phyloP scores from a whole-genome alignment of 208 protist species.

The Trypanosoma grayi region DNA sequence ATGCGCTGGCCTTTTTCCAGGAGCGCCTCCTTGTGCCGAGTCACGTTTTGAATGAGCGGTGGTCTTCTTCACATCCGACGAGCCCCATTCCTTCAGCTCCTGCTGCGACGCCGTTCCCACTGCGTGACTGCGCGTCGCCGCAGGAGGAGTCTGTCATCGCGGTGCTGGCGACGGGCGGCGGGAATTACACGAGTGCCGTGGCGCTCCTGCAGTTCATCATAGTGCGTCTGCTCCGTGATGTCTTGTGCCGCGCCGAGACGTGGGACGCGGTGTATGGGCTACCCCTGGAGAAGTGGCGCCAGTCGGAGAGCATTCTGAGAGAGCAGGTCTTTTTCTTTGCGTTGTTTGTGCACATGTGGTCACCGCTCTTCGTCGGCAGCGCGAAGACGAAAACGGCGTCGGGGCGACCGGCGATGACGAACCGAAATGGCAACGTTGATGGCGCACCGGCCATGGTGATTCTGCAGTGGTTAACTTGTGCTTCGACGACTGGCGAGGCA shows the following conservation, averaged over 20 bases:
- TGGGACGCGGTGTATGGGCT: conserved; percentile 68
- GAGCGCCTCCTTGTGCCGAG: conserved; percentile 71
- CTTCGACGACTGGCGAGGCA: conserved; percentile 10
- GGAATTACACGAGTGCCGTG: conserved; percentile 71
- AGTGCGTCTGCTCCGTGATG: conserved; percentile 71
- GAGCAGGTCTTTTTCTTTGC: conserved; percentile 88
- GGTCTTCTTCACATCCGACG: conserved; percentile 10
- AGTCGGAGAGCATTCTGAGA: conserved; percentile 49
- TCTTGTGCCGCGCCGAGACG: conserved; percentile 54
- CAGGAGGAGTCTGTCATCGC: conserved; percentile 63
- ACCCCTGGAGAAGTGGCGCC: conserved; percentile 35
- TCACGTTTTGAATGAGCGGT: conserved; percentile 59
- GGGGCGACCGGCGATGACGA: background rate
- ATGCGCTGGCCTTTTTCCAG: conserved; percentile 75
- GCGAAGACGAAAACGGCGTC: background rate
- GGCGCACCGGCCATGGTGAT: conserved; percentile 46
- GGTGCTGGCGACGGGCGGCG: conserved; percentile 56
- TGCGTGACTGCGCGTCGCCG: conserved; percentile 59
- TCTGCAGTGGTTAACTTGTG: conserved; percentile 75
- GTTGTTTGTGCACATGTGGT: conserved; percentile 68
- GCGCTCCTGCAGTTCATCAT: conserved; percentile 76
- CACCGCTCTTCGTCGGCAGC: conserved; percentile 69
- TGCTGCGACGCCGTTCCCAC: conserved; percentile 1
- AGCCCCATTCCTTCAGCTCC: background rate
- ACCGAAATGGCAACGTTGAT: conserved; percentile 27